Conservation (phyloP, 352 stramenopile species). For the Pythium volutum region DNA sequence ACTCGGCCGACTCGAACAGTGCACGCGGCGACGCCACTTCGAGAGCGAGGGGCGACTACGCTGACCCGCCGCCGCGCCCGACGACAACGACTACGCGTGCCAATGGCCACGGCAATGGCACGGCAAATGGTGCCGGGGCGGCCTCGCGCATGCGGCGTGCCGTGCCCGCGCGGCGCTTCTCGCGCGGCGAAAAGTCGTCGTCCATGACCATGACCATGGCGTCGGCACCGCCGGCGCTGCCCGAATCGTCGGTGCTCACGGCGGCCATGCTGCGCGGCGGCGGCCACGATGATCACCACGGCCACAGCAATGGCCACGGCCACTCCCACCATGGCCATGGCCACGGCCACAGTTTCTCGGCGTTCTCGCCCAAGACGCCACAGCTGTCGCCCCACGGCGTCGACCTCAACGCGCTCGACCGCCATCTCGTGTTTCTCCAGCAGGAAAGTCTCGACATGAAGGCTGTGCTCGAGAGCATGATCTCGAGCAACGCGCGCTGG, state of each 20-base stretch:
- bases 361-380: conserved; percentile 13
- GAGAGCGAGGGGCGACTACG: no score
- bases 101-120: background rate
- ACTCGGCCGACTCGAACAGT: conserved; percentile 38
- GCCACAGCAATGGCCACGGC: background rate
- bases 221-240: background rate
- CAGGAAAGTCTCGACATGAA: conserved; percentile 73
- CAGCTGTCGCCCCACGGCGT: conserved; percentile 27
- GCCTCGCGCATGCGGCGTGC: conserved; percentile 19
- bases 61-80: background rate
- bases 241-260: conserved; percentile 23
- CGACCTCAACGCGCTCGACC: conserved; percentile 56
- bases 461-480: conserved; percentile 58
- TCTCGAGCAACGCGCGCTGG: conserved; percentile 70
- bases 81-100: no score
- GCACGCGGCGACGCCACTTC: no score
- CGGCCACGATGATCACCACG: background rate
- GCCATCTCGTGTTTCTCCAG: conserved; percentile 65
- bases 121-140: background rate
- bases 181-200: conserved; percentile 10
- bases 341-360: background rate
- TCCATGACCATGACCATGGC: conserved; percentile 11
- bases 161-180: conserved; percentile 15
- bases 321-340: background rate
- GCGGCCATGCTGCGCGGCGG: conserved; percentile 15